Evolutionary conservation across 331 rosid species (phyloP).

Genomic region (Telfairia occidentalis): DNA sequence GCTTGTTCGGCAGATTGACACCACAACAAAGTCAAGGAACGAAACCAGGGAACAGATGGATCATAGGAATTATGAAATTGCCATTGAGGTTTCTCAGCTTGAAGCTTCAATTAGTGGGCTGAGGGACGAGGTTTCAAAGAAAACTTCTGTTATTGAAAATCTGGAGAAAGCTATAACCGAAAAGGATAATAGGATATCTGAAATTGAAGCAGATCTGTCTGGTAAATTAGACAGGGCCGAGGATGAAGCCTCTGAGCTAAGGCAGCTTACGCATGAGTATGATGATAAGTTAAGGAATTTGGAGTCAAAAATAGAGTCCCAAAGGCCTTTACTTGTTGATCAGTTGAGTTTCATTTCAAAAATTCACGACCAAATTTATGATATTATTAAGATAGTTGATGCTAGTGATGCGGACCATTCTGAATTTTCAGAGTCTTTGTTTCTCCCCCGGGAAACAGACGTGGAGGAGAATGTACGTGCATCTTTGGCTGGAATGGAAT

Average conservation of each 20-base stretch:
- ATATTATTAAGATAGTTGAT: conserved; percentile 47
- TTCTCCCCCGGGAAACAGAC: conserved; percentile 79
- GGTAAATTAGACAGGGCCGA: conserved; percentile 39
- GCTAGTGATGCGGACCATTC: conserved; percentile 34
- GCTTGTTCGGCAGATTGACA: conserved; percentile 59
- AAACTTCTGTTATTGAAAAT: conserved; percentile 33
- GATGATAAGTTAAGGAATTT: conserved; percentile 51
- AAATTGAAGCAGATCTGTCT: conserved; percentile 31
- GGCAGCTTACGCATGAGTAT: conserved; percentile 42
- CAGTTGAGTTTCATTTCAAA: conserved; percentile 67
- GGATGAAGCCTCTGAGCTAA: conserved; percentile 44
- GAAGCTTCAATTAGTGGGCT: conserved; percentile 69
- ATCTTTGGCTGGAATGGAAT: conserved; percentile 91
- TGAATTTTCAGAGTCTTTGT: conserved; percentile 70
- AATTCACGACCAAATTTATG: conserved; percentile 63
- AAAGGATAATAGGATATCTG: conserved; percentile 46
- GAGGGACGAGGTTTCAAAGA: conserved; percentile 66
- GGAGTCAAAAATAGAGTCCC: conserved; percentile 42
- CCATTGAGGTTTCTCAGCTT: conserved; percentile 91
- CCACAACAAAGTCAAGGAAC: conserved; percentile 53
- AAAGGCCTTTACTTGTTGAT: conserved; percentile 63
- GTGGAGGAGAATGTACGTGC: conserved; percentile 78
- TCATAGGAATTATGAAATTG: conserved; percentile 88
- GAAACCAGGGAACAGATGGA: conserved; percentile 90
- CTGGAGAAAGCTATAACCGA: conserved; percentile 48